These are phyloP conservation scores for Saitoella complicata DNA, from an alignment of 805 yeast genomes.

Conservation along the genomic window DNA sequence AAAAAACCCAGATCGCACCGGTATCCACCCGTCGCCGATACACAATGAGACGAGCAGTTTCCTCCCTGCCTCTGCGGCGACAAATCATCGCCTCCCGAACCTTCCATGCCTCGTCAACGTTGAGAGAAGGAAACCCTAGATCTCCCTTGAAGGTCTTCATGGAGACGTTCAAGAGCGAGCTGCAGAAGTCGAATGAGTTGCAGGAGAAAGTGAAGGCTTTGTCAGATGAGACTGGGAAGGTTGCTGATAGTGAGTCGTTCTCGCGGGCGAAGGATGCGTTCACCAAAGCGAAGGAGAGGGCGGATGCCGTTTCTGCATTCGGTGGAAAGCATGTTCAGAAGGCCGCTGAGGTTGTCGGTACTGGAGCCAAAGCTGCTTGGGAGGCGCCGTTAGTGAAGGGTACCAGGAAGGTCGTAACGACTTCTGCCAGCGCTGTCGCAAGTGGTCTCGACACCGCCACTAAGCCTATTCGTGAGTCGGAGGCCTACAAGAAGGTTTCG, in stretches of 20 bases:
- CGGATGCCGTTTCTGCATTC: background rate
- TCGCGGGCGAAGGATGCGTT: constrained; percentile 86
- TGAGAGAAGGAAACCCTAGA: constrained; percentile 19
- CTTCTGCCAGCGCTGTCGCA: constrained; percentile 73
- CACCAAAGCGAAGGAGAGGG: constrained; percentile 49
- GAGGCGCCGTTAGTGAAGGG: constrained; percentile 83
- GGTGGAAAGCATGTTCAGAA: constrained; percentile 27
- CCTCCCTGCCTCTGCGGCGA: too few relatives aligned
- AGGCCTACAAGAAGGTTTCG: constrained; percentile 57
- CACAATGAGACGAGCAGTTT: too few relatives aligned
- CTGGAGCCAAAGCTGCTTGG: constrained; percentile 84
- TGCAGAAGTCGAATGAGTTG: constrained; percentile 77
- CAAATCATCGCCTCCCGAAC: background rate
- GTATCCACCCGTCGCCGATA: too few relatives aligned
- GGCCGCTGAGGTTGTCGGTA: constrained; percentile 90
- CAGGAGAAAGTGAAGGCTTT: constrained; percentile 87
- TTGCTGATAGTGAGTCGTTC: constrained; percentile 88
- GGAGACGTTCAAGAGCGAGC: constrained; percentile 80
- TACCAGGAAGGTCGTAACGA: constrained; percentile 70
- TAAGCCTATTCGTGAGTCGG: constrained; percentile 86
- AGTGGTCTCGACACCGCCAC: constrained; percentile 39
- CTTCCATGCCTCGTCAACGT: background rate
- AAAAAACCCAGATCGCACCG: too few relatives aligned
- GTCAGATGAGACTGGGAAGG: constrained; percentile 87
- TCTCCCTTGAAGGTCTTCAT: constrained; percentile 86